phyloP scores from a whole-genome alignment of 495 filamentous ascomycete genomes.

The Cladorrhinum samala region DNA sequence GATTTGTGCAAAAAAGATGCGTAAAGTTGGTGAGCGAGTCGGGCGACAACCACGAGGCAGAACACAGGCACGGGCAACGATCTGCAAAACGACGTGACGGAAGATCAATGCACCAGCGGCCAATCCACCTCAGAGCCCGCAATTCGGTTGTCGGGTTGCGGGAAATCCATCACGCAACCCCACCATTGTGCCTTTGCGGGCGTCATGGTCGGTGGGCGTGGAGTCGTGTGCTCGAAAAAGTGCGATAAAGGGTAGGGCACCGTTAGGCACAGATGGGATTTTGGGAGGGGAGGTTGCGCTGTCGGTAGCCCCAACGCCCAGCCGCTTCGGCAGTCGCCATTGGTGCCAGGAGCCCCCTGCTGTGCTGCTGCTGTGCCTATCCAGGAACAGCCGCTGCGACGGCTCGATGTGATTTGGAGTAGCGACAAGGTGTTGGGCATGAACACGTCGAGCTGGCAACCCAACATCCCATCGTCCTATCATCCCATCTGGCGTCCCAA shows the following conservation, averaged over 20 bases:
- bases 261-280: constrained; percentile 25
- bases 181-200: background rate
- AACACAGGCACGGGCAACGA: constrained; percentile 9
- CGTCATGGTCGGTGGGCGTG: constrained; percentile 5
- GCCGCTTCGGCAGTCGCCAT: constrained; percentile 9
- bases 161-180: constrained; percentile 4
- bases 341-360: constrained; percentile 23
- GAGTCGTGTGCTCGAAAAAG: background rate
- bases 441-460: constrained; percentile 18
- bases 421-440: constrained; percentile 18
- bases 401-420: constrained; percentile 16
- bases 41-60: constrained; percentile 17
- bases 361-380: background rate
- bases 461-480: constrained; percentile 1
- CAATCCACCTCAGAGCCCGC: constrained; percentile 1
- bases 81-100: background rate
- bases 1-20: constrained; percentile 6
- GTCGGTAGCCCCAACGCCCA: constrained; percentile 24
- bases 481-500: background rate
- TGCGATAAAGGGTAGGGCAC: constrained; percentile 14
- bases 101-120: constrained; percentile 5
- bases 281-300: constrained; percentile 13
- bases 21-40: constrained; percentile 8
- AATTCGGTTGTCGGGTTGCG: background rate
- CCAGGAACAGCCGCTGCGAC: constrained; percentile 9